Base-by-base conservation (phyloP, 371 early-diverging fungal genomes). In the Mucor lusitanicus region DNA sequence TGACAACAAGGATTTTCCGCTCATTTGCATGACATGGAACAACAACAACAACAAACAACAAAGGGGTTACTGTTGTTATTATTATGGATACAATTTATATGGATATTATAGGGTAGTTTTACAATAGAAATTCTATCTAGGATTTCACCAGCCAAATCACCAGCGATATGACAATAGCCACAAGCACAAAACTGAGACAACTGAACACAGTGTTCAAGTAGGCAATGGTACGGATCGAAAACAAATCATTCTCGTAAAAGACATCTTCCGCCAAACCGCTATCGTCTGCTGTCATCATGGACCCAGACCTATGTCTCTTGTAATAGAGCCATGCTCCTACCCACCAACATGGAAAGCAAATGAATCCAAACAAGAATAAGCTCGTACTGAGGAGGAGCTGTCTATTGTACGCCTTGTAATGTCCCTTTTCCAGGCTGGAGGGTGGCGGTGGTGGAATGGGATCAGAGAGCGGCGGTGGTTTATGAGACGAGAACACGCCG, bases 311-410 rank as follows among this genome's bases (percentile, higher is more conserved):
- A 33, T 42, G 42, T 28, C 35, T 39, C n/a, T 32, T 56, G 9
- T 28, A 15, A 39, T 56, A 54, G 7, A 55, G 28, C 61, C 67
- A 61, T 12, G 62, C 53, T n/a, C 69, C 69, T 2, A 69, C 27
- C 69, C 69, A 69, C 69, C 69, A 69, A n/a, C 27, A 50, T 5
- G 69, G 69, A 54, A 69, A 69, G n/a, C 59, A 63, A 5, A 69
- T 0, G 42, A 69, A 69, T 30, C 69, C 69, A 54, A 64, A 69
- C 15, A 69, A 13, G 37, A 69, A 69, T 11, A 69, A 35, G 11
- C 37, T 12, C 12, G 48, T 12, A 19, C 61, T 40, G 1, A 65
- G 39, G 4, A 33, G 32, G 13, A 64, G 28, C 15, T 50, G n/a
- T 21, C 23, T 25, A 27, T 48, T 48, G n/a, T 63, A 21, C 13